These are phyloP conservation scores for Hypoxylon lienhwacheense DNA, from an alignment of 495 filamentous ascomycete genomes.

Conservation along the genomic window DNA sequence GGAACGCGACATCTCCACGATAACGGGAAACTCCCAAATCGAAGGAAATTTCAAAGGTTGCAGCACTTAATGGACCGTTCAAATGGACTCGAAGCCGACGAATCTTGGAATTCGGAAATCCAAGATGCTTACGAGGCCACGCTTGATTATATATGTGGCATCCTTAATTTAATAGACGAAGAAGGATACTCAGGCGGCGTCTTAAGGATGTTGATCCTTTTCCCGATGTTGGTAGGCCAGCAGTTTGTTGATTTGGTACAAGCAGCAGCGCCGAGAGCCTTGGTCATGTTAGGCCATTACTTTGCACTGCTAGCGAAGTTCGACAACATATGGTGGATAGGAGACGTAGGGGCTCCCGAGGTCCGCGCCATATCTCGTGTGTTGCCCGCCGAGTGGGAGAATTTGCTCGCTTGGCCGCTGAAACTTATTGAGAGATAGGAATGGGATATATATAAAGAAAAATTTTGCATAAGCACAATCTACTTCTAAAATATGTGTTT, in stretches of 20 bases:
- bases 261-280: constrained; percentile 41
- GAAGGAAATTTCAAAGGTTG: constrained; percentile 4
- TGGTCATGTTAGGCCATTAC: constrained; percentile 46
- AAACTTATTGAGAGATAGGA: constrained; percentile 16
- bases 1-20: constrained; percentile 8
- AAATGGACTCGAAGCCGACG: constrained; percentile 15
- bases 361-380: constrained; percentile 42
- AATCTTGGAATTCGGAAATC: constrained; percentile 38
- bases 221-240: constrained; percentile 42
- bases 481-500: no score
- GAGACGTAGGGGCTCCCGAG: constrained; percentile 35
- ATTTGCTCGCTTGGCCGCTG: constrained; percentile 45
- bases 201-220: constrained; percentile 41
- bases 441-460: not conserved
- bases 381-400: constrained; percentile 44
- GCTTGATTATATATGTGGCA: constrained; percentile 41
- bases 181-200: constrained; percentile 28
- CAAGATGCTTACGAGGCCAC: constrained; percentile 40
- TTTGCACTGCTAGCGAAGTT: constrained; percentile 42
- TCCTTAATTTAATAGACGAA: constrained; percentile 36
- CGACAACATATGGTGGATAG: constrained; percentile 47
- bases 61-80: constrained; percentile 12
- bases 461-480: no score
- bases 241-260: constrained; percentile 42
- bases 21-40: constrained; percentile 1